Conservation (phyloP, 208 protist genomes). For the Blechomonas ayalai region DNA sequence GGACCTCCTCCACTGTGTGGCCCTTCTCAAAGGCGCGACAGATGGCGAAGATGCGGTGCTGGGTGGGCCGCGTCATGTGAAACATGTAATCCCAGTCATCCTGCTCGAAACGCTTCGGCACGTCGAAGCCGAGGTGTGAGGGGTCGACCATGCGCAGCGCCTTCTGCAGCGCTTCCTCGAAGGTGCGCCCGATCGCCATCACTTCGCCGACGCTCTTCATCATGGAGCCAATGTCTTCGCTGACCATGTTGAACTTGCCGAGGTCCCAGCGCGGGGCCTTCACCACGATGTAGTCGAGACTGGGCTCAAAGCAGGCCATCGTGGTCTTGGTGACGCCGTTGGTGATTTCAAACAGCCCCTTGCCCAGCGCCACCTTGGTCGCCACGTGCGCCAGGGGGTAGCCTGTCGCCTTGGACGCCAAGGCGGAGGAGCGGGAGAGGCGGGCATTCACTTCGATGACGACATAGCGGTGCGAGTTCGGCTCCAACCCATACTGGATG, state of each 20-base stretch:
- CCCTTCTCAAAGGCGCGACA: conserved; percentile 68
- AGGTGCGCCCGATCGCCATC: conserved; percentile 97
- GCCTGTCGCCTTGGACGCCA: conserved; percentile 98
- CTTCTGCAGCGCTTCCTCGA: conserved; percentile 98
- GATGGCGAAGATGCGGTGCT: conserved; percentile 82
- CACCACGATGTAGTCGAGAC: conserved; percentile 96
- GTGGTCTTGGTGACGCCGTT: conserved; percentile 93
- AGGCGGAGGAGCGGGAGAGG: conserved; percentile 94
- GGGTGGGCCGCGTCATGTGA: conserved; percentile 64
- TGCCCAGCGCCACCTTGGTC: conserved; percentile 95
- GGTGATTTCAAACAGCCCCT: conserved; percentile 88
- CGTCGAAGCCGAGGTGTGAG: conserved; percentile 81
- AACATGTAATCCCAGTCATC: conserved; percentile 76
- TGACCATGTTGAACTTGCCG: conserved; percentile 95
- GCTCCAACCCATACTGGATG: conserved; percentile 98
- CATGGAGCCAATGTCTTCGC: conserved; percentile 86
- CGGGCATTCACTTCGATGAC: conserved; percentile 99
- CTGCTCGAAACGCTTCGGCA: conserved; percentile 40
- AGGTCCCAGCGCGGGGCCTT: conserved; percentile 96
- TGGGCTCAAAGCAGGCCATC: conserved; percentile 97
- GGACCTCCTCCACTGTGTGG: conserved; percentile 85
- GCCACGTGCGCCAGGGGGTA: conserved; percentile 98
- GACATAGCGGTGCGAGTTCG: conserved; percentile 94
- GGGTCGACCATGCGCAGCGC: conserved; percentile 94
- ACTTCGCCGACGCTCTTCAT: conserved; percentile 98